These are phyloP conservation scores for Aspergillus bombycis DNA, from an alignment of 2,329 filamentous ascomycete genomes.

Conservation along the genomic window DNA sequence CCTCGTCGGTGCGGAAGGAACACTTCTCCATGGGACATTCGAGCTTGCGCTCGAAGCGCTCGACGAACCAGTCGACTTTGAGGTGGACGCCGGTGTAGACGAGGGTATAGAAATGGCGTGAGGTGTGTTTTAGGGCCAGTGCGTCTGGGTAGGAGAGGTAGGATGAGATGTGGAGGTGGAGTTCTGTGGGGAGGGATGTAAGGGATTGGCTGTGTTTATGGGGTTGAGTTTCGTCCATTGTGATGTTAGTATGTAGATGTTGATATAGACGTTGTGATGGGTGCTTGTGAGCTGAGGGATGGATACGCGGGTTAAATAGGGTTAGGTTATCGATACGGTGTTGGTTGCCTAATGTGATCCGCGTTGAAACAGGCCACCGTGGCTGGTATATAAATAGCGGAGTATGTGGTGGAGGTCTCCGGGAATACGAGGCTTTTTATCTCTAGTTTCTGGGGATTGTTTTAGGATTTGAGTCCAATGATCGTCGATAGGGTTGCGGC, in stretches of 20 bases:
- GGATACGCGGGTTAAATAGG: background rate
- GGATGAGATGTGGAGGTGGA: constrained; percentile 65
- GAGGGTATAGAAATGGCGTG: constrained; percentile 63
- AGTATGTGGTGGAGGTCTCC: background rate
- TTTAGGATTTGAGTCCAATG: background rate
- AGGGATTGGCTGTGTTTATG: constrained; percentile 32
- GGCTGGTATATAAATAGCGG: background rate
- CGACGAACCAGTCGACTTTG: constrained; percentile 71
- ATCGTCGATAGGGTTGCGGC: background rate
- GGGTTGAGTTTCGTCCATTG: constrained; percentile 31
- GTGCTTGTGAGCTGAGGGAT: no score
- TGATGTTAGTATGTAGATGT: no score
- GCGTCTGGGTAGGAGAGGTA: constrained; percentile 71
- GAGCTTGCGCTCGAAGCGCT: constrained; percentile 64
- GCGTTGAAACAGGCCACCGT: background rate
- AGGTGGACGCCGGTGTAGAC: constrained; percentile 68
- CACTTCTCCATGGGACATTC: constrained; percentile 63
- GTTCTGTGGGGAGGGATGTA: constrained; percentile 61
- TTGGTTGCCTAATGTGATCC: background rate
- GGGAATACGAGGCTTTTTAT: background rate
- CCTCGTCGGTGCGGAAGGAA: constrained; percentile 45
- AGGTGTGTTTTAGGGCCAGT: constrained; percentile 69
- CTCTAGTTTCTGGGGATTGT: background rate
- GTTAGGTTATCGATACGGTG: background rate
- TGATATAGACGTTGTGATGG: background rate